Evolutionary conservation across 805 yeast species (phyloP), one percentile per base, ranked within the genome.

Genomic region (Ogataea philodendri): DNA sequence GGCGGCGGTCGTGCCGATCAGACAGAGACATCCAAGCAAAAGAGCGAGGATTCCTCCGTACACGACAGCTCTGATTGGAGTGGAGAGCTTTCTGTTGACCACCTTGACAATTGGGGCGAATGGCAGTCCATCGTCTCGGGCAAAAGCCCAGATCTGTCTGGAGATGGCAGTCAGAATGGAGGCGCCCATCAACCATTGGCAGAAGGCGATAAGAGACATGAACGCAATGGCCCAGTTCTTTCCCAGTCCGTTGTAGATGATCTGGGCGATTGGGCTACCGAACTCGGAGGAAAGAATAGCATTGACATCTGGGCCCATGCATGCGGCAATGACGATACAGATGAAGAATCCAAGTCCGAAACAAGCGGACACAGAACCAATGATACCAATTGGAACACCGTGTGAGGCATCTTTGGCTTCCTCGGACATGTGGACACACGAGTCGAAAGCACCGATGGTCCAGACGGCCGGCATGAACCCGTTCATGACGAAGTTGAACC

Each of bases 371-470:
- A 70, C 67, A 17, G 72, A 63, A 10, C 74, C 72, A 22, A 69
- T 52, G 22, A 71, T 69, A n/a, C 76, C 76, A 30, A 62, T 54
- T 10, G 76, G 75, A 16, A 54, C 66, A 9, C 69, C 61, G 32
- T 54, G 54, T 5, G 66, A 56, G 7, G 75, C 71, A 42, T 66
- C 59, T 26, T 54, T 57, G 17, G 72, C 69, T 44, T 69, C 74
- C 51, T 70, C 77, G 6, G 71, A 61, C 67, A 70, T 68, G 52
- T 71, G 76, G 26, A 71, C 69, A 38, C 70, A 65, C 5, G 74
- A 67, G 48, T 71, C 76, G 44, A 70, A 71, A 0, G 74, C 70
- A 22, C 75, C 74, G 46, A 70, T 69, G 23, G 75, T 70, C 76
- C 76, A 70, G 30, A 70, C 63, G 4, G 67, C 67, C 1, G 75